Evolutionary conservation across 139 green algal genomes (phyloP).

Genomic region (Eudorina sp.): DNA sequence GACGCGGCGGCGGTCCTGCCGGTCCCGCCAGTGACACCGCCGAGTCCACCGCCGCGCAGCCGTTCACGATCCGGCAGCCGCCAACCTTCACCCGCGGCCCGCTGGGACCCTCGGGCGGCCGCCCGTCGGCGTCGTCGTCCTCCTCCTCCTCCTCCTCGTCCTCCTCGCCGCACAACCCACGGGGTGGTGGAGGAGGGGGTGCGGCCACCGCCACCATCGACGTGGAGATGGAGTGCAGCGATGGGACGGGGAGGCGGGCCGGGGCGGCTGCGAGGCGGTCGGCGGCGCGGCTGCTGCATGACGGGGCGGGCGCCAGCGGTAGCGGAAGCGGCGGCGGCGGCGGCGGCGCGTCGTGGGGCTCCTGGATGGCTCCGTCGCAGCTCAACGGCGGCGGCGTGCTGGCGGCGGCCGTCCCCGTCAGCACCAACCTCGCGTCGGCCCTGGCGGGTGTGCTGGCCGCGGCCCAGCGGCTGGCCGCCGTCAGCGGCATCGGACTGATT

Average conservation of each 20-base stretch:
- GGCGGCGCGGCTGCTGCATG: too few species aligned
- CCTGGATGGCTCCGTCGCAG: background rate
- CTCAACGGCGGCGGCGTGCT: background rate
- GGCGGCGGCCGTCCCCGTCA: background rate
- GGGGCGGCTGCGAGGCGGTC: background rate
- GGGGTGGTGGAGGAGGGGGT: too few species aligned
- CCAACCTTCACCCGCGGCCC: too few species aligned
- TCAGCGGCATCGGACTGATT: conserved; percentile 39
- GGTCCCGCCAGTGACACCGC: too few species aligned
- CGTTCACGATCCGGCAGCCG: background rate
- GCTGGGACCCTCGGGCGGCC: too few species aligned
- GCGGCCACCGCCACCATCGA: conserved; percentile 48
- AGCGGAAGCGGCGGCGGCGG: too few species aligned
- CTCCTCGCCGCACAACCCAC: too few species aligned
- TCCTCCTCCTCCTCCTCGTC: too few species aligned
- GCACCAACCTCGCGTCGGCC: conserved; percentile 31
- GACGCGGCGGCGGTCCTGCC: too few species aligned
- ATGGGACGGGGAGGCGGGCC: background rate
- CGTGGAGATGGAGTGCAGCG: conserved; percentile 37
- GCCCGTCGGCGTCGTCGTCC: too few species aligned
- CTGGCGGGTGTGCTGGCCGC: conserved; percentile 29
- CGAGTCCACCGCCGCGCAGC: conserved; percentile 15
- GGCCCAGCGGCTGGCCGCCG: conserved; percentile 24
- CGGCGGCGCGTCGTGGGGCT: background rate
- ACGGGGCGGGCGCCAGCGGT: too few species aligned